phyloP scores from a whole-genome alignment of 352 stramenopile species.

The Pilasporangium apinafurcum region DNA sequence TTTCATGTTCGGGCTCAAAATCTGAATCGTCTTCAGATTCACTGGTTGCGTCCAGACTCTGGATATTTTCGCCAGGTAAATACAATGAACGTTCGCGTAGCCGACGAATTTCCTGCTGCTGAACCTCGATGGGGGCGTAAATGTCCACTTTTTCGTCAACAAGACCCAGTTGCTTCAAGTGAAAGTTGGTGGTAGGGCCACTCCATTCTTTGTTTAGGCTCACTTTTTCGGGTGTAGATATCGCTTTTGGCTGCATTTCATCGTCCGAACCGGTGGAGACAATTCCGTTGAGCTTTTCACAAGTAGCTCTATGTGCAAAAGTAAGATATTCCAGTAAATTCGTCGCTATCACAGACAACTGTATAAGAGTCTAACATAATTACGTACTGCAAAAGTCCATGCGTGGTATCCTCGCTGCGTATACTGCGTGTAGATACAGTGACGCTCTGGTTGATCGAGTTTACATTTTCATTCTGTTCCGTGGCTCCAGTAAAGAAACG shows the following conservation, averaged over 20 bases:
- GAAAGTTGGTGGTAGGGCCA: slow-evolving; percentile 65
- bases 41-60: slow-evolving; percentile 22
- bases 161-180: slow-evolving; percentile 72
- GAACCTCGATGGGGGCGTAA: slow-evolving; percentile 56
- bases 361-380: background rate
- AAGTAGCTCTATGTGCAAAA: slow-evolving; percentile 14
- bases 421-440: too few species aligned
- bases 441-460: slow-evolving; percentile 3
- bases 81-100: slow-evolving; percentile 52
- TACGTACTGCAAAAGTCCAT: slow-evolving; percentile 24
- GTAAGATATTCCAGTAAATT: background rate
- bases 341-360: background rate
- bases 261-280: slow-evolving; percentile 10
- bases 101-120: slow-evolving; percentile 58
- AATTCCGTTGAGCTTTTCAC: slow-evolving; percentile 29
- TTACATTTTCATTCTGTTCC: slow-evolving; percentile 2
- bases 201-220: slow-evolving; percentile 23
- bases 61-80: slow-evolving; percentile 25
- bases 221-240: too few species aligned
- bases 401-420: slow-evolving; percentile 15
- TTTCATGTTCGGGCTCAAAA: slow-evolving; percentile 26
- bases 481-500: background rate
- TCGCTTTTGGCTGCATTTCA: slow-evolving; percentile 4
- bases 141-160: slow-evolving; percentile 73
- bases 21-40: slow-evolving; percentile 63